Conservation (phyloP, 2,329 filamentous ascomycete genomes). For the Diaporthe destruens region DNA sequence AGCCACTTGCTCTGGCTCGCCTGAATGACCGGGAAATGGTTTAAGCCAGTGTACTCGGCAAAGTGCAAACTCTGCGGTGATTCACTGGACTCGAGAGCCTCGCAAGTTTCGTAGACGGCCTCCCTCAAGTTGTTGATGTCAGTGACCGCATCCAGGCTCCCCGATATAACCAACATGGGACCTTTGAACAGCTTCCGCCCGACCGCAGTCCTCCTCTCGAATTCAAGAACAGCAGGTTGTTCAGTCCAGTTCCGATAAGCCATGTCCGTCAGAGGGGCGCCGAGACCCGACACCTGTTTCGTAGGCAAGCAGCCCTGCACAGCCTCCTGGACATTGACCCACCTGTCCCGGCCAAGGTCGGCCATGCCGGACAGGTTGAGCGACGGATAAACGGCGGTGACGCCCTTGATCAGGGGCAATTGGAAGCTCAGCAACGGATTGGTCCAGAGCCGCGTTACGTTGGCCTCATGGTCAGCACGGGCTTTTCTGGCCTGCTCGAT, state of each 20-base stretch:
- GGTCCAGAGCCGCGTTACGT: neutral
- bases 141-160: neutral
- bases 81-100: too few species aligned
- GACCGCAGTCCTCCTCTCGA: neutral
- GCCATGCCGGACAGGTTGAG: slow-evolving; percentile 19
- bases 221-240: neutral
- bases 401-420: neutral
- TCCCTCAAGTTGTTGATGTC: neutral
- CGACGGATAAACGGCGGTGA: slow-evolving; percentile 19
- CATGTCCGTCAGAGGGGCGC: neutral
- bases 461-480: neutral
- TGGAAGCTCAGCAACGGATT: neutral
- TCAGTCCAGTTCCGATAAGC: slow-evolving; percentile 7
- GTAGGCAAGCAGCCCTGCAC: slow-evolving; percentile 29
- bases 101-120: neutral
- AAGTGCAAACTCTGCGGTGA: neutral
- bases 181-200: neutral
- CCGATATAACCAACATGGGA: neutral
- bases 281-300: neutral
- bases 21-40: slow-evolving; percentile 9
- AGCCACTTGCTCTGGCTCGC: slow-evolving; percentile 15
- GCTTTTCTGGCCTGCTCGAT: neutral
- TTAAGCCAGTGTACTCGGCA: neutral
- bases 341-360: slow-evolving; percentile 9
- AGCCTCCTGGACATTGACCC: slow-evolving; percentile 13